A percentile compares a stretch with the other conserved stretches of the same genome.
phyloP scores from a whole-genome alignment of 225 moss, liverwort and hornwort species.

The Climacium dendroides region DNA sequence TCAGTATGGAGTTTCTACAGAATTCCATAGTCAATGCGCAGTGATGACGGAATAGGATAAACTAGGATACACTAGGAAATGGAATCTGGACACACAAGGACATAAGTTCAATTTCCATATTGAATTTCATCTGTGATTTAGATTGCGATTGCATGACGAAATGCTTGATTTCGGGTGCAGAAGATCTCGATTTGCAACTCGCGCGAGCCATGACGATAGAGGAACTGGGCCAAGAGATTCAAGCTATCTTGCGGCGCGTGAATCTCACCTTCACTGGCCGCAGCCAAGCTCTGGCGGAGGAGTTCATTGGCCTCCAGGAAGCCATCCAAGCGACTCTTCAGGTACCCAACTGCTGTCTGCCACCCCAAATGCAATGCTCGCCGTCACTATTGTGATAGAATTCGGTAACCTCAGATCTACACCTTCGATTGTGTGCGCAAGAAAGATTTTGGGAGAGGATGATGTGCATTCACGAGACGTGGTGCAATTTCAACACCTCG shows the following conservation, averaged over 20 bases:
- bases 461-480: not conserved
- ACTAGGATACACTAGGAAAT: not conserved
- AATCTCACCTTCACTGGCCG: conserved; percentile 10
- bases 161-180: not conserved
- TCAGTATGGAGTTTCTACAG: not conserved
- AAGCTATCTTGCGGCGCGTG: conserved; percentile 30
- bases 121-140: not conserved
- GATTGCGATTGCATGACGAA: not conserved
- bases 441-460: not conserved
- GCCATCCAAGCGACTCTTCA: conserved; percentile 79
- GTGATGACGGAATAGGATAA: not conserved
- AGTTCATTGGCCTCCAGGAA: conserved; percentile 50
- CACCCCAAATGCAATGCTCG: not conserved
- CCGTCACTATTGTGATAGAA: not conserved
- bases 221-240: conserved; percentile 49
- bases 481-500: not conserved
- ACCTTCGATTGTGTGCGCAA: not conserved
- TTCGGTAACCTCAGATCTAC: not conserved
- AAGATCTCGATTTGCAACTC: not conserved
- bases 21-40: not conserved
- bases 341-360: not conserved
- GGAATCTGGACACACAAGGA: not conserved
- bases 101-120: not conserved
- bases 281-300: conserved; percentile 11
- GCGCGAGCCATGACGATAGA: conserved; percentile 24